Evolutionary conservation across 2,329 filamentous ascomycete species (phyloP).

Genomic region (Capronia americana): DNA sequence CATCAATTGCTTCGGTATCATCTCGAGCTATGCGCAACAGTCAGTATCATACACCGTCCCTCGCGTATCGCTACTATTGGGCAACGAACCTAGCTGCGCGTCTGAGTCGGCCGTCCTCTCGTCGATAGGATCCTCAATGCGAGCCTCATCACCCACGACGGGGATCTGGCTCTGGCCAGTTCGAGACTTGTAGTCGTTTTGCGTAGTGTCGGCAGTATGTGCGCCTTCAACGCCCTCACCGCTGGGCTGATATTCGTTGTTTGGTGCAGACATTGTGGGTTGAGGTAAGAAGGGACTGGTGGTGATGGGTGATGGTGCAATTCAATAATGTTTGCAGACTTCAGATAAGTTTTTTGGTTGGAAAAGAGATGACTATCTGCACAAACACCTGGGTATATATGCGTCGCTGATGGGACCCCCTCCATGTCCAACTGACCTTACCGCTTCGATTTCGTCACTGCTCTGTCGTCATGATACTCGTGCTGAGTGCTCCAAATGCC

Average conservation of each 20-base stretch:
- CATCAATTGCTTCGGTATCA: conserved; percentile 57
- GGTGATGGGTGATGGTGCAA: neutral
- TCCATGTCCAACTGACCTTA: neutral
- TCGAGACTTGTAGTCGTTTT: conserved; percentile 57
- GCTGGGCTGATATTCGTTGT: conserved; percentile 29
- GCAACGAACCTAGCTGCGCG: conserved; percentile 51
- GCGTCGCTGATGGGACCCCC: neutral
- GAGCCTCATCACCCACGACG: conserved; percentile 56
- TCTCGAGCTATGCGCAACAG: conserved; percentile 42
- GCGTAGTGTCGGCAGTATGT: conserved; percentile 37
- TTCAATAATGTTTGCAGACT: neutral
- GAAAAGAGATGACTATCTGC: neutral
- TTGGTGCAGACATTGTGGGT: conserved; percentile 31
- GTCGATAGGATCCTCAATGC: conserved; percentile 55
- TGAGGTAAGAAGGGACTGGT: neutral
- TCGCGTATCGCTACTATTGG: neutral
- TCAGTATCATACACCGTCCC: neutral
- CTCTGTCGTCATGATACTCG: conserved; percentile 18
- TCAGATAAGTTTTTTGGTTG: neutral
- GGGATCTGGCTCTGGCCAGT: conserved; percentile 55
- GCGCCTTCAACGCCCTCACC: conserved; percentile 26
- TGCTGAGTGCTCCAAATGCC: neutral
- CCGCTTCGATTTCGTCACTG: neutral
- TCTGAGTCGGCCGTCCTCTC: conserved; percentile 55
- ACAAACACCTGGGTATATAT: neutral